phyloP scores from a whole-genome alignment of 2,329 filamentous ascomycete species.

The Hymenoscyphus repandus region DNA sequence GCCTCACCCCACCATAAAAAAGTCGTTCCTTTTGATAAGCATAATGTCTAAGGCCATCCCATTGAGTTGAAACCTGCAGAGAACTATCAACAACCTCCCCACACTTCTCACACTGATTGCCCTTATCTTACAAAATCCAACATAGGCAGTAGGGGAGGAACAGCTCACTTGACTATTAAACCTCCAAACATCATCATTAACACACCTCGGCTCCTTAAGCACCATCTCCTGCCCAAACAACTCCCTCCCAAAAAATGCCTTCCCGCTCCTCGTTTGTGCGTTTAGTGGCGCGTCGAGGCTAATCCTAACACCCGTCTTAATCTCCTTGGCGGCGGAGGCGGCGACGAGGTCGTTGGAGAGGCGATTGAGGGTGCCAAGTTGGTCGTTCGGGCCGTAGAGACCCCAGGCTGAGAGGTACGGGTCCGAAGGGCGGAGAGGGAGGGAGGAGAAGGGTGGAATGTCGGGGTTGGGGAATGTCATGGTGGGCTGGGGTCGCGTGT shows the following conservation, averaged over 20 bases:
- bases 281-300: background rate
- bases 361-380: slow-evolving; percentile 40
- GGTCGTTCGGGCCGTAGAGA: slow-evolving; percentile 41
- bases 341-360: slow-evolving; percentile 38
- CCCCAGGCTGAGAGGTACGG: slow-evolving; percentile 34
- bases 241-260: slow-evolving; percentile 1
- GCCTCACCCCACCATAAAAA: slow-evolving; percentile 35
- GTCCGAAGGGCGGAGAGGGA: background rate
- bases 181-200: slow-evolving; percentile 4
- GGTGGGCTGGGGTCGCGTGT: too few relatives aligned
- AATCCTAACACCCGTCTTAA: background rate
- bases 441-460: background rate
- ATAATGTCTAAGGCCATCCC: slow-evolving; percentile 50
- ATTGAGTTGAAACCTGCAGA: slow-evolving; percentile 37
- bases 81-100: background rate
- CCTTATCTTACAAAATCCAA: background rate
- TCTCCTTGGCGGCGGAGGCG: slow-evolving; percentile 29
- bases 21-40: slow-evolving; percentile 41
- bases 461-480: too few relatives aligned
- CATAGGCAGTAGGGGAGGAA: too few relatives aligned
- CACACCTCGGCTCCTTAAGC: background rate
- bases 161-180: slow-evolving; percentile 35
- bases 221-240: background rate
- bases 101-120: background rate
- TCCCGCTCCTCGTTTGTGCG: background rate